Evolutionary conservation across 139 green algal species (phyloP).

Genomic region (Trebouxia sp.): DNA sequence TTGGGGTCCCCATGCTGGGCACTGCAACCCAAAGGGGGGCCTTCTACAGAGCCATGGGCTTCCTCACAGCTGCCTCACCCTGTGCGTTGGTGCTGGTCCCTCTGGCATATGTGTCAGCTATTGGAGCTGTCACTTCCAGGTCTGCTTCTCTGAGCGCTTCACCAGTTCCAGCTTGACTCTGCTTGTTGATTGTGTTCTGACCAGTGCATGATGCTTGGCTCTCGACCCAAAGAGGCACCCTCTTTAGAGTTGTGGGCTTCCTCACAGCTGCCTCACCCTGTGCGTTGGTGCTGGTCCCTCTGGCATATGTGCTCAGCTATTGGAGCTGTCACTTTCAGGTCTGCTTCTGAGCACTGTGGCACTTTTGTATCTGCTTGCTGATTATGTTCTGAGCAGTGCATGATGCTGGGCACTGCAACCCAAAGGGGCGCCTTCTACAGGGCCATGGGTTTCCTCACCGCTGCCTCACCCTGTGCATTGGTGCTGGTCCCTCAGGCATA

Average conservation of each 20-base stretch:
- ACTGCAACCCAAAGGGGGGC: slow-evolving; percentile 54
- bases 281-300: slow-evolving; percentile 82
- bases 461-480: slow-evolving; percentile 83
- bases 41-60: slow-evolving; percentile 81
- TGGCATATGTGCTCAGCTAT: slow-evolving; percentile 90
- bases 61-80: slow-evolving; percentile 79
- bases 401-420: slow-evolving; percentile 44
- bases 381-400: too few relatives aligned
- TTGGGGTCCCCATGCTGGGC: slow-evolving; percentile 65
- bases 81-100: slow-evolving; percentile 88
- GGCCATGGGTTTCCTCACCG: slow-evolving; percentile 80
- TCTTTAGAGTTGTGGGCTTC: slow-evolving; percentile 83
- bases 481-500: slow-evolving; percentile 88
- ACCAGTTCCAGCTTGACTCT: too few relatives aligned
- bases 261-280: slow-evolving; percentile 83
- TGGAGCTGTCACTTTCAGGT: slow-evolving; percentile 62
- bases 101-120: slow-evolving; percentile 86
- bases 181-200: too few relatives aligned
- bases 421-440: slow-evolving; percentile 79
- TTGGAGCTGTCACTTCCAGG: slow-evolving; percentile 69
- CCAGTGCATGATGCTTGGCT: slow-evolving; percentile 59
- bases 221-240: slow-evolving; percentile 54
- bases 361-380: too few relatives aligned
- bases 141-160: not conserved
- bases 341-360: not conserved